Evolutionary conservation across 495 filamentous ascomycete species (phyloP).

Genomic region (Xylaria grammica): DNA sequence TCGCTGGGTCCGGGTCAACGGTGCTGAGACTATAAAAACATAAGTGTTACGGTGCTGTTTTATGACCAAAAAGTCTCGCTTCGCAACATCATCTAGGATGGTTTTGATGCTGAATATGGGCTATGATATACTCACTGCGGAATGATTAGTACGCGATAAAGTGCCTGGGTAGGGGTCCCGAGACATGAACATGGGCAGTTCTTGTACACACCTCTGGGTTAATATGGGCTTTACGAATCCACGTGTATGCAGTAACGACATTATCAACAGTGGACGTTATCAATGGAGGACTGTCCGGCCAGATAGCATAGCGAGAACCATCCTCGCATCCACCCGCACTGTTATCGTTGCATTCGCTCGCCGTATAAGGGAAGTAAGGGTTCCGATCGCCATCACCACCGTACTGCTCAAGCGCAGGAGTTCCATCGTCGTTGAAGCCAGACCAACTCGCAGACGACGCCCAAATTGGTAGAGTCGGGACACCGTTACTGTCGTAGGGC

Average conservation of each 20-base stretch:
- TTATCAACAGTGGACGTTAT: conserved; percentile 24
- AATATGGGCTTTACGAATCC: conserved; percentile 38
- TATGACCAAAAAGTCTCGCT: not conserved
- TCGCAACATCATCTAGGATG: not conserved
- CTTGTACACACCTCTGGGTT: conserved; percentile 18
- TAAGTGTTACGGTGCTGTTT: not conserved
- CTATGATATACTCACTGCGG: conserved; percentile 11
- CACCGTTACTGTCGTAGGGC: conserved; percentile 27
- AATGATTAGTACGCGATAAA: not conserved
- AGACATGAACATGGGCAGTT: not conserved
- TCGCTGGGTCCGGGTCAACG: conserved; percentile 28
- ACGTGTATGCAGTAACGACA: conserved; percentile 35
- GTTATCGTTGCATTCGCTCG: conserved; percentile 28
- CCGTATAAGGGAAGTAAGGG: conserved; percentile 35
- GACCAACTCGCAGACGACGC: conserved; percentile 39
- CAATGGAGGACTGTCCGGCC: conserved; percentile 40
- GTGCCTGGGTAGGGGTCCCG: not conserved
- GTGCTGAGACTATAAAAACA: conserved; percentile 18
- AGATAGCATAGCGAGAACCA: conserved; percentile 33
- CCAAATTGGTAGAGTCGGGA: conserved; percentile 27
- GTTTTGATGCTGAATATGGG: not conserved
- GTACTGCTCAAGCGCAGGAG: conserved; percentile 28
- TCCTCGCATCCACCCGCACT: conserved; percentile 32
- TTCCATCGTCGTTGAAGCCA: conserved; percentile 26
- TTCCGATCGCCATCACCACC: conserved; percentile 28